Evolutionary conservation across 1,139 yeast genomes (phyloP).

Genomic region (Suhomyces yuchorum): DNA sequence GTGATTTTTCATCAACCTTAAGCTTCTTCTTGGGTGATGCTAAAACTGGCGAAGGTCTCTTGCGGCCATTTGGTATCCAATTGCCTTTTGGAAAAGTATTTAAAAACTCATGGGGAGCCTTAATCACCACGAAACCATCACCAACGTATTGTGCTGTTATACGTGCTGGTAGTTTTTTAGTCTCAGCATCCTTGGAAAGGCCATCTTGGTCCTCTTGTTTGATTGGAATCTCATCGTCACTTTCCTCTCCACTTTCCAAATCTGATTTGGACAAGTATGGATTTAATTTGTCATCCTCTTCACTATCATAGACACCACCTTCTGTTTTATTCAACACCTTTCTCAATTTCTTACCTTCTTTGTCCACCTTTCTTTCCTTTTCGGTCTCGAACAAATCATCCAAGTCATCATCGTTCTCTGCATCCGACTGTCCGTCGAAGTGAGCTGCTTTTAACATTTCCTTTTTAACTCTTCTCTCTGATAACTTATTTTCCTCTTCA

Average conservation of each 20-base stretch:
- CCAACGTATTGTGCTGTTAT: constrained; percentile 54
- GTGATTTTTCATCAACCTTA: constrained; percentile 31
- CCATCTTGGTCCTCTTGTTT: constrained; percentile 49
- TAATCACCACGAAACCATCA: constrained; percentile 68
- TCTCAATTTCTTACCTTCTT: constrained; percentile 84
- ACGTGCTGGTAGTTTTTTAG: constrained; percentile 21
- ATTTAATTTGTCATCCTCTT: constrained; percentile 67
- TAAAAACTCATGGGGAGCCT: constrained; percentile 62
- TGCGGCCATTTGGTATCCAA: constrained; percentile 75
- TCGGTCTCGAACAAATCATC: constrained; percentile 67
- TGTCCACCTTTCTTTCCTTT: constrained; percentile 74
- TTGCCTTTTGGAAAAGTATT: constrained; percentile 75
- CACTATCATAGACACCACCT: constrained; percentile 88
- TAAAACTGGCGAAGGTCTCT: constrained; percentile 29
- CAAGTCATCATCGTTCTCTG: constrained; percentile 59
- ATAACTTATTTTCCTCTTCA: constrained; percentile 90
- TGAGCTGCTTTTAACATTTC: constrained; percentile 89
- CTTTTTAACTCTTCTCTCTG: constrained; percentile 82
- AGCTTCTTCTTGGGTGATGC: constrained; percentile 44
- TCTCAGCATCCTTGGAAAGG: constrained; percentile 17
- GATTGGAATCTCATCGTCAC: constrained; percentile 37
- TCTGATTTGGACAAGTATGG: constrained; percentile 82
- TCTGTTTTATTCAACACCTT: constrained; percentile 86
- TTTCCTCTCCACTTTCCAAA: constrained; percentile 55
- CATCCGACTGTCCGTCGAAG: constrained; percentile 62